Percentiles rank a stretch among this genome's conserved stretches.
These are phyloP conservation scores for Pichia nanzhaoensis DNA, from an alignment of 805 yeast species.

Conservation along the genomic window DNA sequence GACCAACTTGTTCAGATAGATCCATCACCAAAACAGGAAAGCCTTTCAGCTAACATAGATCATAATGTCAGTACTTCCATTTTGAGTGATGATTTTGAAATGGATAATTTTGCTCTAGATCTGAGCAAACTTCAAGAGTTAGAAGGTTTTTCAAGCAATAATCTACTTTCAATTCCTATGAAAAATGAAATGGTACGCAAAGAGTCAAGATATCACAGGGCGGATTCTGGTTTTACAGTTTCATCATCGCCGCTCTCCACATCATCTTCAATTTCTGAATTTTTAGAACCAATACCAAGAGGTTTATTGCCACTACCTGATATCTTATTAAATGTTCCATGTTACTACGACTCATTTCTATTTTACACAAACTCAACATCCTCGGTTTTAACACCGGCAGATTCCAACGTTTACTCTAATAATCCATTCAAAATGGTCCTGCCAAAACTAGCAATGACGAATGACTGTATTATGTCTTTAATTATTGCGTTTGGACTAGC, in stretches of 20 bases:
- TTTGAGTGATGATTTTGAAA: not conserved
- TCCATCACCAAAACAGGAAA: no score
- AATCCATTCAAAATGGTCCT: constrained; percentile 63
- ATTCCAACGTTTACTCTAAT: constrained; percentile 48
- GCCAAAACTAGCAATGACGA: constrained; percentile 61
- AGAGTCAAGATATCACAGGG: no score
- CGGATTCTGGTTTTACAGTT: not conserved
- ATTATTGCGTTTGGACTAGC: constrained; percentile 45
- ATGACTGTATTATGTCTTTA: constrained; percentile 50
- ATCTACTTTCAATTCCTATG: not conserved
- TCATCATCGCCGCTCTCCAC: constrained; percentile 7
- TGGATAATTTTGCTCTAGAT: constrained; percentile 5
- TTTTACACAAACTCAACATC: constrained; percentile 59
- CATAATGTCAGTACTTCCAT: no score
- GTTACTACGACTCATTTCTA: constrained; percentile 53
- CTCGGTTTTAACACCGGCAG: constrained; percentile 58
- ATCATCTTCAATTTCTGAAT: constrained; percentile 17
- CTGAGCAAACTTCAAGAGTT: constrained; percentile 4
- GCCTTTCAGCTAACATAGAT: no score
- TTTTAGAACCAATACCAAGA: constrained; percentile 27
- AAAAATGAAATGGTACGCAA: not conserved
- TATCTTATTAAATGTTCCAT: constrained; percentile 49
- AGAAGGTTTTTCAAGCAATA: not conserved
- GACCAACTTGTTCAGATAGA: no score
- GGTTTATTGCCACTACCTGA: constrained; percentile 52